Evolutionary conservation across 2,329 filamentous ascomycete genomes (phyloP).

Genomic region (Zarea fungicola): DNA sequence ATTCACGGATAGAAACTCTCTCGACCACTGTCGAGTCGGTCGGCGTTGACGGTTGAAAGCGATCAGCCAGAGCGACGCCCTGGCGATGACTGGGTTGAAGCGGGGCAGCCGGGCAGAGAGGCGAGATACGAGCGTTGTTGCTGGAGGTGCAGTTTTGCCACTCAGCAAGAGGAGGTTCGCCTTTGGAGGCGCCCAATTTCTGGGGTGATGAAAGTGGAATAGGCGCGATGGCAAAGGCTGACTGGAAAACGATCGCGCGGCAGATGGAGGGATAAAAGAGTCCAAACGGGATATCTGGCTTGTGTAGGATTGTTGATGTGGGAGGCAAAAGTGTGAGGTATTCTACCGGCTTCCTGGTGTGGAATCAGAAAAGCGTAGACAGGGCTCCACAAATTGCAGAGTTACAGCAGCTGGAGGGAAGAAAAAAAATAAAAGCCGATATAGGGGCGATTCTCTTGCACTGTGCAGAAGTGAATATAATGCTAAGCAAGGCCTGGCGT

Average conservation of each 20-base stretch:
- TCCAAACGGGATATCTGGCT: background rate
- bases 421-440: background rate
- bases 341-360: constrained; percentile 4
- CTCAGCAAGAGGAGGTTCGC: background rate
- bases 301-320: constrained; percentile 2
- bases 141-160: background rate
- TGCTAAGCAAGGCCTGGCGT: no score
- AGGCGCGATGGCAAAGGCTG: background rate
- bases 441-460: no score
- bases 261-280: background rate
- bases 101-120: constrained; percentile 2
- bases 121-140: background rate
- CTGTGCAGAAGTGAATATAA: no score
- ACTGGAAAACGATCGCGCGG: background rate
- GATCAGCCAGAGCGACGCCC: background rate
- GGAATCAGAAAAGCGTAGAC: constrained; percentile 1
- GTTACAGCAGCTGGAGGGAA: background rate
- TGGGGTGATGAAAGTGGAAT: background rate
- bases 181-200: constrained; percentile 10
- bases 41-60: background rate
- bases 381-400: constrained; percentile 6
- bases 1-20: background rate
- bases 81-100: constrained; percentile 10
- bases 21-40: background rate
- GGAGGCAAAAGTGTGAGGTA: constrained; percentile 7